A percentile compares a stretch with the other conserved stretches of the same genome.
Evolutionary conservation across 164 flowering plant genomes (phyloP).

Genomic region (Amborella trichopoda): DNA sequence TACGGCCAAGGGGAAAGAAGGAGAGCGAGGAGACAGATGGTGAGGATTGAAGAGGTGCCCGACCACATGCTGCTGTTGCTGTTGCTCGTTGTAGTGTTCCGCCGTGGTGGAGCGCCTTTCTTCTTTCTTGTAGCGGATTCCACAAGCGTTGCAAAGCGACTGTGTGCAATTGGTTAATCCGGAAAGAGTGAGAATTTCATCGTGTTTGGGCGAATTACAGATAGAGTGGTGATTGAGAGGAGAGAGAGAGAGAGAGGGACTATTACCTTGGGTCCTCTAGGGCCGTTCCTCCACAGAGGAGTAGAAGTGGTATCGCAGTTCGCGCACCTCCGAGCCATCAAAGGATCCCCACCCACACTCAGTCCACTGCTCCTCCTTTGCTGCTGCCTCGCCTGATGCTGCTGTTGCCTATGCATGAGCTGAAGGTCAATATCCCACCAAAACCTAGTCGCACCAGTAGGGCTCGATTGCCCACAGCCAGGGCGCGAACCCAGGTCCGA

Average conservation of each 20-base stretch:
- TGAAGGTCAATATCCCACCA: constrained; percentile 52
- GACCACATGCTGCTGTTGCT: constrained; percentile 4
- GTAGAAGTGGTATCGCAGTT: constrained; percentile 99
- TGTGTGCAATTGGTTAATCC: too few species aligned
- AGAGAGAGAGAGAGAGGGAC: background rate
- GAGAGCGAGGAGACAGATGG: constrained; percentile 23
- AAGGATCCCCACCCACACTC: constrained; percentile 29
- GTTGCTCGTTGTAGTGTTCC: constrained; percentile 16
- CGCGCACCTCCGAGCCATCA: constrained; percentile 87
- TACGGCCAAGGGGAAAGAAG: constrained; percentile 20
- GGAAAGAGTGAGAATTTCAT: too few species aligned
- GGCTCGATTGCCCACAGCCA: constrained; percentile 2
- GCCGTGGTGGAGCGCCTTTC: constrained; percentile 73
- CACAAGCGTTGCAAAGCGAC: constrained; percentile 99
- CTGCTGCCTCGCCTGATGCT: constrained; percentile 3
- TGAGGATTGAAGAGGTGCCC: constrained; percentile 14
- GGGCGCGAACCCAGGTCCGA: constrained; percentile 10
- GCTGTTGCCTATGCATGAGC: constrained; percentile 15
- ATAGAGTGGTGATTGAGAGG: too few species aligned
- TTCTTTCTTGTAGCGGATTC: constrained; percentile 96
- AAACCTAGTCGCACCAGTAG: constrained; percentile 26
- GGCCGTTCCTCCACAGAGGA: constrained; percentile 98
- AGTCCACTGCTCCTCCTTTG: constrained; percentile 2
- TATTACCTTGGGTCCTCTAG: constrained; percentile 87
- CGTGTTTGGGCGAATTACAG: too few species aligned